These are phyloP conservation scores for Aspergillus sp. DNA, from an alignment of 2,329 filamentous ascomycete species.

Conservation along the genomic window DNA sequence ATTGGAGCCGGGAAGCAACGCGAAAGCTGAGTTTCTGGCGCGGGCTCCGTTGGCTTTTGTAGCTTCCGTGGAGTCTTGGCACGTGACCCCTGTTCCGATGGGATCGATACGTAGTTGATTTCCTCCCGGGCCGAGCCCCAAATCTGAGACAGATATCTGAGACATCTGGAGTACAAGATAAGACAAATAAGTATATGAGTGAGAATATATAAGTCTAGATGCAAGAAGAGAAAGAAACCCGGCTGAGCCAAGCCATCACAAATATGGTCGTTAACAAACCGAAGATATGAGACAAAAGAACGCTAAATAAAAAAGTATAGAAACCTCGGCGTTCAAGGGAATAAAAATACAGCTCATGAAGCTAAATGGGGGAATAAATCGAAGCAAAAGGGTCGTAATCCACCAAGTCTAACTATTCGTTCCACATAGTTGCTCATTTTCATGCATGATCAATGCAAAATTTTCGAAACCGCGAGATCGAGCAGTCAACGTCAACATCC, in stretches of 20 bases:
- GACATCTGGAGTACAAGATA: not conserved
- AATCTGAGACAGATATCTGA: too few relatives aligned
- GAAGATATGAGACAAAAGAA: conserved; percentile 4
- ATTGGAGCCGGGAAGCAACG: not conserved
- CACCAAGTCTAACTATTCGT: conserved; percentile 23
- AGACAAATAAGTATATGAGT: not conserved
- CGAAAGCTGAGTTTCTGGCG: not conserved
- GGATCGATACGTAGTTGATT: too few relatives aligned
- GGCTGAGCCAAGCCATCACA: conserved; percentile 1
- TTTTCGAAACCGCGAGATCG: conserved; percentile 11
- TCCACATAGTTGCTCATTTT: conserved; percentile 27
- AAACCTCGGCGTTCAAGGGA: conserved; percentile 1
- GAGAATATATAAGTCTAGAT: conserved; percentile 15
- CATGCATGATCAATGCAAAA: conserved; percentile 24
- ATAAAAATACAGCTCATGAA: conserved; percentile 17
- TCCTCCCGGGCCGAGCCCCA: too few relatives aligned
- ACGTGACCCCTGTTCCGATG: conserved; percentile 2
- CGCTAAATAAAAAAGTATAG: conserved; percentile 13
- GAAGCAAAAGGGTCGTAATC: conserved; percentile 17
- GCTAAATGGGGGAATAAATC: conserved; percentile 19
- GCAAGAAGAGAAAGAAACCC: conserved; percentile 6
- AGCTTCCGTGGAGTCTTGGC: not conserved
- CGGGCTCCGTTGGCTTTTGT: conserved; percentile 4
- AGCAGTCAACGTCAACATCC: conserved; percentile 10
- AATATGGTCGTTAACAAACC: not conserved